Base-by-base conservation (phyloP, 257 asterid genomes). In the Lantana camara region DNA sequence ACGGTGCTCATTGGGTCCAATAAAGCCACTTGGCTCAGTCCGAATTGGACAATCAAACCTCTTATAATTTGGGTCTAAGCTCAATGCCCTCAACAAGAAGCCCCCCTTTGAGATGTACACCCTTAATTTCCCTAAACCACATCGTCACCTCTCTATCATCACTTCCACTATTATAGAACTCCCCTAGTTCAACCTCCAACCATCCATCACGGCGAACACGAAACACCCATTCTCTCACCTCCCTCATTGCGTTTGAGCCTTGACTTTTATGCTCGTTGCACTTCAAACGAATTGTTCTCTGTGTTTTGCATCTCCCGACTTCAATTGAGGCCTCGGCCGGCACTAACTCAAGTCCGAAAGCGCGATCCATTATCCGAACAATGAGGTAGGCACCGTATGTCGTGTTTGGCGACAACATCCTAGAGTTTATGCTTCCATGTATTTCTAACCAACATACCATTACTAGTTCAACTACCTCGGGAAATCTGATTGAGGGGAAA, bases 11-110 rank as follows among this genome's bases (percentile, higher is more conserved):
- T n/a, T n/a, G n/a, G n/a, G n/a, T n/a, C n/a, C n/a, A n/a, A n/a
- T n/a, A n/a, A n/a, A n/a, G n/a, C n/a, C n/a, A n/a, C n/a, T n/a
- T n/a, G n/a, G n/a, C n/a, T n/a, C n/a, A n/a, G n/a, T n/a, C n/a
- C n/a, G n/a, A n/a, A n/a, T n/a, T n/a, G n/a, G n/a, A n/a, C 32
- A 27, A 27, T 27, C 32, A 27, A 27, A 27, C 32, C 5, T 27
- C n/a, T 32, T 34, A 56, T 14, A 30, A 27, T 73, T 80, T 83
- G 2, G 97, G 97, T 70, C 95, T 81, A 35, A 90, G 61, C 74
- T 90, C 97, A 71, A 90, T 80, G 24, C 97, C 96, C 56, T 90
- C 96, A 68, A 90, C 76, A 65, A 90, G 62, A 9, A 90, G 74
- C 0, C 96, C 97, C 0, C 88, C 96, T 50, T 85, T 90, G 10